Percentiles rank a stretch among this genome's conserved stretches.
Evolutionary conservation across 2,329 filamentous ascomycete genomes (phyloP).

Genomic region (Colletotrichum eleusines): DNA sequence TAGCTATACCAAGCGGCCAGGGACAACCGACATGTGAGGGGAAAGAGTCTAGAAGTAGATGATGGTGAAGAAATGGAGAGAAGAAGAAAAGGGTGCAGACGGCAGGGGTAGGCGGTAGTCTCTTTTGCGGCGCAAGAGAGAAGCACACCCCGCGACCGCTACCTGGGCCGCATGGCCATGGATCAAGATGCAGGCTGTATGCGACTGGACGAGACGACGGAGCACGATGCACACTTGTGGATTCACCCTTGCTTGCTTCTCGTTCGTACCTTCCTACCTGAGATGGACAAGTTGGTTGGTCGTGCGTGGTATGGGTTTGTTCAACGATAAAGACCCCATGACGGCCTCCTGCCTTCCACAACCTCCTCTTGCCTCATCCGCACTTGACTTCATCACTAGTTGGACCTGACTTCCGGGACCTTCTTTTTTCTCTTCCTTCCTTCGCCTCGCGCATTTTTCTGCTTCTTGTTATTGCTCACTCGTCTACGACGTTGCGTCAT

Average conservation of each 20-base stretch:
- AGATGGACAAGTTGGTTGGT: slow-evolving; percentile 14
- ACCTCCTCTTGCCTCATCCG: slow-evolving; percentile 29
- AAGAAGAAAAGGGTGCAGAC: background rate
- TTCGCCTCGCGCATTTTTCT: slow-evolving; percentile 14
- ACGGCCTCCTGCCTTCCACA: slow-evolving; percentile 38
- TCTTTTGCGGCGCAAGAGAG: slow-evolving; percentile 29
- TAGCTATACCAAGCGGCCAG: slow-evolving; percentile 17
- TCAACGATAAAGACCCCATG: slow-evolving; percentile 39
- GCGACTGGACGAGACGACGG: slow-evolving; percentile 23
- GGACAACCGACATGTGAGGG: slow-evolving; percentile 10
- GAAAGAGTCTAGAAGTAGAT: slow-evolving; percentile 28
- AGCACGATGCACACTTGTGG: slow-evolving; percentile 14
- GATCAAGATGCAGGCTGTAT: slow-evolving; percentile 30
- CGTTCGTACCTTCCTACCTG: slow-evolving; percentile 16
- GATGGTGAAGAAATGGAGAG: slow-evolving; percentile 2
- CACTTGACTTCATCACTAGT: slow-evolving; percentile 30
- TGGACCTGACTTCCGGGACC: slow-evolving; percentile 29
- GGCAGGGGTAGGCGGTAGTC: slow-evolving; percentile 16
- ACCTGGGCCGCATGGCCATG: slow-evolving; percentile 34
- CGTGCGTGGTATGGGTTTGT: slow-evolving; percentile 9
- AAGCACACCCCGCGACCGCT: slow-evolving; percentile 38
- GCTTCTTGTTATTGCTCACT: slow-evolving; percentile 26
- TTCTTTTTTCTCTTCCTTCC: slow-evolving; percentile 17
- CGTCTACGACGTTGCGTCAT: slow-evolving; percentile 34
- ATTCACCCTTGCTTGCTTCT: slow-evolving; percentile 13